Evolutionary conservation across 1,284 basidiomycete genomes (phyloP), one percentile per base, ranked within the genome.

Genomic region (Rhizopogon parksii): DNA sequence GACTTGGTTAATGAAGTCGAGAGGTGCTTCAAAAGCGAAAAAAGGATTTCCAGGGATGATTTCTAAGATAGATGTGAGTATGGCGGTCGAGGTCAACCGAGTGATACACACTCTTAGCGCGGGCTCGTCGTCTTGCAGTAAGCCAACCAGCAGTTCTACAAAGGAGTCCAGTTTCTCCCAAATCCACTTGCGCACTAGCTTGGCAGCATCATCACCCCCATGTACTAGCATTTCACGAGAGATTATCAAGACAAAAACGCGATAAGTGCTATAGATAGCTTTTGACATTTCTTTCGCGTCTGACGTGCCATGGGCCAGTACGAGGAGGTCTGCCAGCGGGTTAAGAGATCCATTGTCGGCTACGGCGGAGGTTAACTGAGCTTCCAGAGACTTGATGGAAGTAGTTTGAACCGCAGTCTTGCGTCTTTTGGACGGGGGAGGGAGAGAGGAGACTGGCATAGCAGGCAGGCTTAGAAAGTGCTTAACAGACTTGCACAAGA

Each of bases 211-310:
- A 40, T 75, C 68, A 15, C 69, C 70, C 14, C 67, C 69, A 9
- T 67, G 56, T 1, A 64, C 71, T 8, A 94, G 71, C 54, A 83
- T 79, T 2, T 81, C 79, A 43, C 74, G 73, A 5, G 75, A 68
- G 38, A 92, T 76, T 27, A 90, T 69, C 24, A 78, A 61, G 4
- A 90, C 81, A 64, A 92, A 94, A 14, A 87, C 74, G 25, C 91
- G 75, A 67, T 95, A 94, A 17, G 90, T 68, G 0, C 91, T 83
- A 70, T 93, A 95, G 8, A 92, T 75, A 0, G 81, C 82, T 61
- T 87, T 91, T 51, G 86, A 87, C 8, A 81, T 77, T 35, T 81
- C 72, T 55, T 77, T 72, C 0, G 83, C 67, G 39, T 79, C 70
- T 54, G 72, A 57, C 2, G 71, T 59, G 21, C 65, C 64, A 17